Evolutionary conservation across 148 eudicot species (phyloP).

Genomic region (Camellia lanceoleosa): DNA sequence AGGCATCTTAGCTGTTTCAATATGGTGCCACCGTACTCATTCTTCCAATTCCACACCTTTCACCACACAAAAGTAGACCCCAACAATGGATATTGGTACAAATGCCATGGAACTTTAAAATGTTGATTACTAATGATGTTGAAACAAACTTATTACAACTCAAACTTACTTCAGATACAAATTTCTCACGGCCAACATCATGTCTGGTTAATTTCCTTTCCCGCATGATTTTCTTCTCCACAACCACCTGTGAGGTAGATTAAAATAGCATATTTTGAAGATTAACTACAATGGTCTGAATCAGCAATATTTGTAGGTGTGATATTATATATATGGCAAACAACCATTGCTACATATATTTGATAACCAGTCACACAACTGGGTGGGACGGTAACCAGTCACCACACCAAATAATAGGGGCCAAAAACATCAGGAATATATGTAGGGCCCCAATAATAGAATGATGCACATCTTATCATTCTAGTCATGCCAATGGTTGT

Average conservation of each 20-base stretch:
- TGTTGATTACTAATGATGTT: not conserved
- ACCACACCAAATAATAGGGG: no score
- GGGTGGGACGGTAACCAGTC: no score
- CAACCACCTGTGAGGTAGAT: conserved; percentile 65
- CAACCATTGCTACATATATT: no score
- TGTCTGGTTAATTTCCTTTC: conserved; percentile 79
- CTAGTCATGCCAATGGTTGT: not conserved
- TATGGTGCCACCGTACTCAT: conserved; percentile 85
- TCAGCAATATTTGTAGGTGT: not conserved
- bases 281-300: not conserved
- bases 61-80: conserved; percentile 11
- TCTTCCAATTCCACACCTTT: conserved; percentile 96
- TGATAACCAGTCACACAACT: no score
- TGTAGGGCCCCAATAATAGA: no score
- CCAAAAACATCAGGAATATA: not conserved
- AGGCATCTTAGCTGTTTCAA: conserved; percentile 73
- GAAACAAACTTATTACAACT: not conserved
- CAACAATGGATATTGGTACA: not conserved
- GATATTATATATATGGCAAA: not conserved
- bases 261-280: not conserved
- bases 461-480: not conserved
- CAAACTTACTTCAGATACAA: conserved; percentile 75
- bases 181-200: conserved; percentile 80
- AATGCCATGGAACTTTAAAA: not conserved
- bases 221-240: conserved; percentile 92